Percentiles rank a stretch among this genome's conserved stretches.
Conservation (phyloP, 352 stramenopile species). For the Thalassiosira mediterranea region DNA sequence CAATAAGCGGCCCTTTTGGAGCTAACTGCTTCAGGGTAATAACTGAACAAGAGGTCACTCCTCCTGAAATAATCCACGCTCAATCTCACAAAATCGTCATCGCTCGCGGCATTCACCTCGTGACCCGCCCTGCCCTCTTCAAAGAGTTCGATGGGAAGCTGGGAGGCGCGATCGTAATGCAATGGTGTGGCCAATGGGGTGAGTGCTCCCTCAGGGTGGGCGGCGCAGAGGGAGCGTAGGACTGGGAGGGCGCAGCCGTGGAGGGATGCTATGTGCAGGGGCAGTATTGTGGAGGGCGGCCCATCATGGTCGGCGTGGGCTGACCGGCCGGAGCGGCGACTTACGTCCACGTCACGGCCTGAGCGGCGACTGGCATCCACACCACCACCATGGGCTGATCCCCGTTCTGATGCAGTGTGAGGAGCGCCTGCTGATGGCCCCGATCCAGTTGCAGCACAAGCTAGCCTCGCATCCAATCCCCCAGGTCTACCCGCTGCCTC, state of each 20-base stretch:
- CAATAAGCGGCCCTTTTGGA: conserved; percentile 27
- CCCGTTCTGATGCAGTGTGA: not conserved
- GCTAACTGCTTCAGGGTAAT: conserved; percentile 40
- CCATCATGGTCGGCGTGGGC: not conserved
- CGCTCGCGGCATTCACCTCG: conserved; percentile 34
- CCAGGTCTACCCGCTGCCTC: not conserved
- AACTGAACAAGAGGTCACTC: conserved; percentile 49
- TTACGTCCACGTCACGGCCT: not conserved
- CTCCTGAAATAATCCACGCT: conserved; percentile 32
- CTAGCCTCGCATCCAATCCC: conserved; percentile 23
- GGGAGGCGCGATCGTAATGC: conserved; percentile 15
- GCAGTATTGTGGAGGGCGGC: conserved; percentile 16
- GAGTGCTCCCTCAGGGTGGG: conserved; percentile 38
- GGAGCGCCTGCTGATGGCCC: not conserved
- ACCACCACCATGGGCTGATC: not conserved
- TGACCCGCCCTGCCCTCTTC: conserved; percentile 44
- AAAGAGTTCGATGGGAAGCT: conserved; percentile 49
- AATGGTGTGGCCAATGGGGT: conserved; percentile 23
- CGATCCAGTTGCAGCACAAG: conserved; percentile 33
- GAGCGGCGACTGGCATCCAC: not conserved
- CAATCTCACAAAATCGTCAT: conserved; percentile 22
- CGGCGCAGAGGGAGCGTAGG: conserved; percentile 32
- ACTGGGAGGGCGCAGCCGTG: conserved; percentile 40
- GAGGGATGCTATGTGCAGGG: conserved; percentile 51
- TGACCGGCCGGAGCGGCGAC: not conserved